These are phyloP conservation scores for Pseudomassariella vexata DNA, from an alignment of 2,329 filamentous ascomycete species.

Conservation along the genomic window DNA sequence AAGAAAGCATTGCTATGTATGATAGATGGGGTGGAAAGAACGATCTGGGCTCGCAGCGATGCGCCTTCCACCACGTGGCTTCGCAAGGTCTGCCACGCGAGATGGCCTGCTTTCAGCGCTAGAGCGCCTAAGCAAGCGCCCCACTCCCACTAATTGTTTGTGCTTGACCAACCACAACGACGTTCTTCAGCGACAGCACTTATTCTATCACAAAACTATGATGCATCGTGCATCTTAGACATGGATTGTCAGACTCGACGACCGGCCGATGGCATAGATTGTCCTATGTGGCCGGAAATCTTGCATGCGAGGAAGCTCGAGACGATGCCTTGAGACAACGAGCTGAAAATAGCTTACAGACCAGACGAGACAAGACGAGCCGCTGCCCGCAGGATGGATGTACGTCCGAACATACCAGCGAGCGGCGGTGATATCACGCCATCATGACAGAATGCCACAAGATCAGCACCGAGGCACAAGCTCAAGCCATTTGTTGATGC, in stretches of 20 bases:
- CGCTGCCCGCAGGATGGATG: neutral
- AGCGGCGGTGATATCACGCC: neutral
- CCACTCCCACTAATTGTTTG: too few relatives aligned
- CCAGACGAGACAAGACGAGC: neutral
- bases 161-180: too few relatives aligned
- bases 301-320: conserved; percentile 3
- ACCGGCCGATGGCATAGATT: conserved; percentile 5
- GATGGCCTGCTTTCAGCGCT: too few relatives aligned
- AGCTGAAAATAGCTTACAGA: neutral
- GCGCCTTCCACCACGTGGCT: too few relatives aligned
- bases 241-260: neutral
- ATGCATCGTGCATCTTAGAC: too few relatives aligned
- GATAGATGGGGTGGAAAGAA: too few relatives aligned
- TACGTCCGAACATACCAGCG: neutral
- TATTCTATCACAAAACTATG: too few relatives aligned
- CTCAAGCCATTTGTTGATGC: neutral
- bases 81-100: too few relatives aligned
- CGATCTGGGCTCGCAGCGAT: too few relatives aligned
- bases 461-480: neutral
- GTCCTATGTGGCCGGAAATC: neutral
- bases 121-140: too few relatives aligned
- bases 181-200: too few relatives aligned
- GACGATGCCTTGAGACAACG: conserved; percentile 5
- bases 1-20: too few relatives aligned
- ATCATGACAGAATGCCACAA: neutral